Conservation (phyloP, 2,329 filamentous ascomycete species). For the Fragosphaeria purpurea region DNA sequence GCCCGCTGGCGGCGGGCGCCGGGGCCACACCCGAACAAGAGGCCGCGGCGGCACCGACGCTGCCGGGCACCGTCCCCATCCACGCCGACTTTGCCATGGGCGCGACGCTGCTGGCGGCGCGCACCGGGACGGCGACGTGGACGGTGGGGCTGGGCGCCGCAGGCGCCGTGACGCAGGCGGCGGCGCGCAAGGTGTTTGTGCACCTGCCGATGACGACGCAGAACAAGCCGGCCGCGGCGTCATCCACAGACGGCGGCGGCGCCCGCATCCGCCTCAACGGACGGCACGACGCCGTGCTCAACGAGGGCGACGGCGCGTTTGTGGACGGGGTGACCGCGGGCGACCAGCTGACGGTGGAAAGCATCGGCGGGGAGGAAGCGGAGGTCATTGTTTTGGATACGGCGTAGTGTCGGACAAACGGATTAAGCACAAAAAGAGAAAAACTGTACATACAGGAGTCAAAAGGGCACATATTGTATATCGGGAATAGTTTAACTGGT, state of each 20-base stretch:
- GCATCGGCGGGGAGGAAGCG: slow-evolving; percentile 56
- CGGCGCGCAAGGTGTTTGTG: slow-evolving; percentile 64
- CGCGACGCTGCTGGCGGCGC: slow-evolving; percentile 60
- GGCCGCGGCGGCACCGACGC: slow-evolving; percentile 48
- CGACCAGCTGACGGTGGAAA: slow-evolving; percentile 55
- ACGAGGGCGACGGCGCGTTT: slow-evolving; percentile 61
- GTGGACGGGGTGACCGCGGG: slow-evolving; percentile 49
- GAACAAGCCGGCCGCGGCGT: slow-evolving; percentile 19
- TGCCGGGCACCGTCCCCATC: slow-evolving; percentile 65
- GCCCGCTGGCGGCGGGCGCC: slow-evolving; percentile 57
- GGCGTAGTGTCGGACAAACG: slow-evolving; percentile 25
- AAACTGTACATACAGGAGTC: too few relatives aligned
- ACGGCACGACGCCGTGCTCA: slow-evolving; percentile 54
- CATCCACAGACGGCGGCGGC: slow-evolving; percentile 48
- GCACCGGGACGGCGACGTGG: slow-evolving; percentile 46
- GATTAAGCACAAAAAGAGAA: background rate
- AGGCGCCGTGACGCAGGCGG: slow-evolving; percentile 38
- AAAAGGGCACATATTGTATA: too few relatives aligned
- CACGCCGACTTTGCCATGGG: slow-evolving; percentile 79
- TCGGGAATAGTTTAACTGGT: too few relatives aligned
- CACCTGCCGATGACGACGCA: slow-evolving; percentile 63
- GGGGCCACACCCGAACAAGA: slow-evolving; percentile 55
- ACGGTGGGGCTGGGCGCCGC: slow-evolving; percentile 53
- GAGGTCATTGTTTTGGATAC: slow-evolving; percentile 62
- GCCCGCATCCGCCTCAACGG: slow-evolving; percentile 61